Conservation (phyloP, 495 filamentous ascomycete species). For the Hypoxylon rickii region DNA sequence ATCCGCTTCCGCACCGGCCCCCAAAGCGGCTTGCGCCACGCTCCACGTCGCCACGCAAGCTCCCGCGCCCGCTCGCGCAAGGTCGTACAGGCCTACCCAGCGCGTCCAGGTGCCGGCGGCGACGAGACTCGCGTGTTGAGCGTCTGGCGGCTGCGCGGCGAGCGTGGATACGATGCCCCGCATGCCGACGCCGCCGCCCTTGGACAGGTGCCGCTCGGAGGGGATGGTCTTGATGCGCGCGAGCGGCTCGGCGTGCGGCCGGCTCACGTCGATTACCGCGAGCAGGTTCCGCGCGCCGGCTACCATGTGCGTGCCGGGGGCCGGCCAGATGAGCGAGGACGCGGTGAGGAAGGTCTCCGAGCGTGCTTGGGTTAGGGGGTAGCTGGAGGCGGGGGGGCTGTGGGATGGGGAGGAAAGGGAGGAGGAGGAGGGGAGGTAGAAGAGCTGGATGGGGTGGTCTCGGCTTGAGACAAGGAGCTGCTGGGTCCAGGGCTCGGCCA, state of each 20-base stretch:
- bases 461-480: conserved; percentile 67
- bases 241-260: conserved; percentile 63
- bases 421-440: conserved; percentile 38
- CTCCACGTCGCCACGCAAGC: conserved; percentile 69
- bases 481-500: conserved; percentile 68
- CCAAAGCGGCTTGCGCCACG: conserved; percentile 45
- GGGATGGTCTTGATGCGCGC: conserved; percentile 71
- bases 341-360: conserved; percentile 82
- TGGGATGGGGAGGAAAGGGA: conserved; percentile 43
- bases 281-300: conserved; percentile 76
- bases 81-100: conserved; percentile 76
- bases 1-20: neutral
- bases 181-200: conserved; percentile 77
- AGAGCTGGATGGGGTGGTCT: conserved; percentile 78
- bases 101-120: conserved; percentile 85
- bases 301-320: conserved; percentile 64
- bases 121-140: conserved; percentile 55
- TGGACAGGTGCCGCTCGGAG: conserved; percentile 69
- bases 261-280: conserved; percentile 75
- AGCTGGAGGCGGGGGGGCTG: conserved; percentile 61
- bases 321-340: conserved; percentile 71
- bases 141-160: conserved; percentile 38
- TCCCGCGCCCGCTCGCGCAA: conserved; percentile 59
- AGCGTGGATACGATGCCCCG: conserved; percentile 80
- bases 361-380: conserved; percentile 70